Base-by-base conservation (phyloP, 169 alveolate species). In the Theileria sp. region DNA sequence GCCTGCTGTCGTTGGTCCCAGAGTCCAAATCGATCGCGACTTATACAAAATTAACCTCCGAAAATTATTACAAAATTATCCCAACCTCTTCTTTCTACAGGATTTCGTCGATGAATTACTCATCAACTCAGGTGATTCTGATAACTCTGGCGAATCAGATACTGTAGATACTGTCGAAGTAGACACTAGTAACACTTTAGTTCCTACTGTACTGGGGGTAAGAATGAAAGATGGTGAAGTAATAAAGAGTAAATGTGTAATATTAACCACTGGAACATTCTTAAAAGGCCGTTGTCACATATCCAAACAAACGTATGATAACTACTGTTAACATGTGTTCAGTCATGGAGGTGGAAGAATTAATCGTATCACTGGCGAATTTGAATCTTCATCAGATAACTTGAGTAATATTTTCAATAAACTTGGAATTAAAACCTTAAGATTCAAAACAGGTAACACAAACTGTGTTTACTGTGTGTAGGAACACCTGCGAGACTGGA, bases 401-500 rank as follows among this genome's bases (percentile, higher is more conserved):
- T 81, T 93, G 32, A 87, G 92, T 2, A 34, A 50, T 0, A 81
- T 92, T 7, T 76, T 89, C 26, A 49, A 34, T 32, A 80, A 81
- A 54, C 62, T 85, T 30, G 56, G 73, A 19, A 67, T 89, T 36
- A 56, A 70, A 0, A 84, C 86, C 15, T 44, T 44, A 13, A 13
- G 93, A 19, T 81, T 81, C 58, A 91, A 86, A 56, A 76, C 93
- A 19, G 89, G 92, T 83, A 44, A 25, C 82, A 34, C 34, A 56
- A 26, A 60, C 79, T 13, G 54, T 44, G 17, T 44, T 7, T 4
- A 44, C 67, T 88, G 68, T 86, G 85, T 36, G 80, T 94, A 54
- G 98, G 98, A 0, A 96, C 98, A 13, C 98, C 98, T 8, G 96
- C 98, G 13, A 88, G 98, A 61, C 54, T 96, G 36, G 78, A 74